Base-by-base conservation (phyloP, 352 stramenopile genomes). In the Lagenidium giganteum region DNA sequence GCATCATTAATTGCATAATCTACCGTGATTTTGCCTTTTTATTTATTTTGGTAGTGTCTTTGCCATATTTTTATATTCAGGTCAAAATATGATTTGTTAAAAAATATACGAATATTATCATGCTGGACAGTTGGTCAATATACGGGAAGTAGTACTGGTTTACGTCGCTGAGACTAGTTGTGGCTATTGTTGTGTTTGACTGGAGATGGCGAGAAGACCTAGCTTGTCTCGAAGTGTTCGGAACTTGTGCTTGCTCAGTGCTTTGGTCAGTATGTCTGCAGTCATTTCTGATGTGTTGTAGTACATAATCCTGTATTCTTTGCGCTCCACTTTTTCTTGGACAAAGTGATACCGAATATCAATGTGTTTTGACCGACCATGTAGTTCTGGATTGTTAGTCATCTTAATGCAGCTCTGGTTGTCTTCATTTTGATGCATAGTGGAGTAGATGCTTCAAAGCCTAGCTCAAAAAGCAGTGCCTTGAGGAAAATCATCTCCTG, bases 371-470 rank as follows among this genome's bases (percentile, higher is more conserved):
- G 44, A 54, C 7, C 36, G 38, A 5, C 33, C 58, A 53, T 64
- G 63, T 9, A 61, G 30, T 26, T 61, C 50, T 11, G 47, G 48
- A 32, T 64, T 67, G 27, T 61, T 64, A 0, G 45, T 37, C 0
- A 67, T 34, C 35, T 66, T 53, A 25, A 73, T 73, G 26, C 39
- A 60, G 23, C 58, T 64, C 29, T 73, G 50, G 17, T 73, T 69
- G 35, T 72, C 57, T 31, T 73, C 54, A 66, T 42, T 11, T 29
- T 52, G 21, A 47, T 62, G 2, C 16, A 48, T 13, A 11, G 8
- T 56, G 9, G 18, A 41, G 8, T 1, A 8, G 17, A 8, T 9
- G 24, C n/a, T 22, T 21, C 7, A n/a, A 35, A 42, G 4, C 43
- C 43, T 21, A 54, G 8, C 23, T 54, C 51, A 44, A 21, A 24